Evolutionary conservation across 1,139 yeast species (phyloP).

Genomic region (Yamadazyma siamensis): DNA sequence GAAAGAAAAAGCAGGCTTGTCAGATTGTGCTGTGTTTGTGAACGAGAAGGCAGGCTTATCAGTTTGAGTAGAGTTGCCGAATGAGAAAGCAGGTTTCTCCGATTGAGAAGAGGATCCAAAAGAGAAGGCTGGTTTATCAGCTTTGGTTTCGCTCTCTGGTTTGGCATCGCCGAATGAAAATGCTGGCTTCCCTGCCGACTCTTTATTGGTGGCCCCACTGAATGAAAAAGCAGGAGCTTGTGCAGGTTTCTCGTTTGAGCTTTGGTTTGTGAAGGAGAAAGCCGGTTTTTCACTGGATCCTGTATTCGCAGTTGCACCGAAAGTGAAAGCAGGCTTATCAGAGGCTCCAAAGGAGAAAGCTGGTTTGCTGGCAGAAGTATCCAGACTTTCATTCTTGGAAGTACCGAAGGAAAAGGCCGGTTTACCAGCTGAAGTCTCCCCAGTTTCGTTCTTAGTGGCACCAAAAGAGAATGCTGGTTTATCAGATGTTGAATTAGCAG

Average conservation of each 20-base stretch:
- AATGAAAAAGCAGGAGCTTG: conserved; percentile 25
- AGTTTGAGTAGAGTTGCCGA: conserved; percentile 9
- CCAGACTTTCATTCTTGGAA: conserved; percentile 2
- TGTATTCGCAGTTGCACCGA: conserved; percentile 15
- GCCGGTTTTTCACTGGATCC: conserved; percentile 17
- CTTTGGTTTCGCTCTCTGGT: neutral
- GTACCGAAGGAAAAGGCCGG: conserved; percentile 18
- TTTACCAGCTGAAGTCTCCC: too few relatives aligned
- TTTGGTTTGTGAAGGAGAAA: conserved; percentile 20
- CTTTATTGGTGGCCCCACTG: conserved; percentile 14
- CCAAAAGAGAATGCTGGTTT: conserved; percentile 14
- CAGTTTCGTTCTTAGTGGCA: conserved; percentile 7
- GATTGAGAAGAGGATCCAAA: conserved; percentile 18
- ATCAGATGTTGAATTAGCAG: conserved; percentile 13
- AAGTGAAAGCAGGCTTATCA: conserved; percentile 19
- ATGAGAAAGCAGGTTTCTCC: conserved; percentile 18
- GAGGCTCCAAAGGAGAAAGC: conserved; percentile 15
- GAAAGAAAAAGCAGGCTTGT: conserved; percentile 27
- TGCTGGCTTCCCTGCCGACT: conserved; percentile 13
- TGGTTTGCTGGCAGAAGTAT: conserved; percentile 10
- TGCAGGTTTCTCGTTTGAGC: conserved; percentile 1
- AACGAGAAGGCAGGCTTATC: conserved; percentile 21
- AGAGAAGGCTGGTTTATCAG: conserved; percentile 23
- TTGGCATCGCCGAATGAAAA: conserved; percentile 13
- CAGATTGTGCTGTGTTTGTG: conserved; percentile 6